Evolutionary conservation across 768 basidiomycete species (phyloP), one percentile per base, ranked within the genome.

Genomic region (Phaeolepiota aurea): DNA sequence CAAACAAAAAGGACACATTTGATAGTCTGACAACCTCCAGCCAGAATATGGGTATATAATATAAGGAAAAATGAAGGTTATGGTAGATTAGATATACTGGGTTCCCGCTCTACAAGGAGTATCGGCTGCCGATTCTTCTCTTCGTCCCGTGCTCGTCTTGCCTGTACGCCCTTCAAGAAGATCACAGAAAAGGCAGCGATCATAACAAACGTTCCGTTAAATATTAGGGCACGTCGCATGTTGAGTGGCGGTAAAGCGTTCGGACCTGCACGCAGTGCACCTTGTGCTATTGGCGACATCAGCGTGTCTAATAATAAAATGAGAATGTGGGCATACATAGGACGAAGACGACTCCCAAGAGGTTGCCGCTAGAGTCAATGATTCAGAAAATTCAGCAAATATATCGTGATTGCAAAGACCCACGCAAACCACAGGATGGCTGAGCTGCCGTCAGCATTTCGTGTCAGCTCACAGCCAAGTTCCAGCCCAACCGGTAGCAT

Each of bases 401-500:
- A 28, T 28, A 28, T 7, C n/a, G n/a, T 28, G 25, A 28, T 28
- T 28, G 20, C 13, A 30, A 30, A 5, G 10, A 30, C 79, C 42
- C 53, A 86, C 82, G 65, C 62, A 58, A 79, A 79, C 87, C 87
- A 91, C 16, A 90, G 51, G 19, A 87, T 54, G 0, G 87, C 82
- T 0, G 86, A 72, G 44, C 85, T 87, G 1, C 74, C 78, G 42
- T 87, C 84, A 1, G 87, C 74, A 51, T 87, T 88, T 42, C 84
- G 69, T 4, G 87, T 87, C 15, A 90, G 54, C 55, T 92, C 89
- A 28, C 79, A 82, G 11, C 74, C 81, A 15, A 92, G 73, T 53
- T 92, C 88, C 42, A 92, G 63, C 1, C 66, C 78, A 20, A 90
- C 69, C 1, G 88, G 87, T 2, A 92, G 70, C 62, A 91, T 71